A percentile compares a stretch with the other conserved stretches of the same genome.
These are phyloP conservation scores for Pouteria glomerata DNA, from an alignment of 148 eudicot genomes.

Conservation along the genomic window DNA sequence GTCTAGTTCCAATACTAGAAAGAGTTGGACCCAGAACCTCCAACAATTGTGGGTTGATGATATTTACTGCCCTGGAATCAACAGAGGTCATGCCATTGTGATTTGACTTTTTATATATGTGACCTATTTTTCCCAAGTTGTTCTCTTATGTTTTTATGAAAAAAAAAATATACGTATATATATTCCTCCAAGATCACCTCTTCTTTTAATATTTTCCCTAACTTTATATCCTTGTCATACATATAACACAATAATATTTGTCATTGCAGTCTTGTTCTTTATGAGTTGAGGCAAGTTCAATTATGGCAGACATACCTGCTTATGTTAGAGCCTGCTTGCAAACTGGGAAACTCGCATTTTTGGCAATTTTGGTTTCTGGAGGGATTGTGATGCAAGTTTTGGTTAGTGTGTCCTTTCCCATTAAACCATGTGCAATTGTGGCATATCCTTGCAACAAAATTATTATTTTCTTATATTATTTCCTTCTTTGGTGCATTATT, in stretches of 20 bases:
- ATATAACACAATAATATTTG: not conserved
- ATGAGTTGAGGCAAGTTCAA: conserved; percentile 30
- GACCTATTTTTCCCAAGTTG: not conserved
- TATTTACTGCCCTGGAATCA: not conserved
- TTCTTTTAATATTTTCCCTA: too few species aligned
- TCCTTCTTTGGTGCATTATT: too few species aligned
- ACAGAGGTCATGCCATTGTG: not conserved
- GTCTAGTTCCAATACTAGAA: too few species aligned
- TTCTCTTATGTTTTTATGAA: too few species aligned
- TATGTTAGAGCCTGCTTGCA: conserved; percentile 58
- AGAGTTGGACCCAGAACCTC: too few species aligned
- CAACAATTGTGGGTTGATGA: not conserved
- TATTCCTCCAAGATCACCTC: too few species aligned
- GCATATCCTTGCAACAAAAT: not conserved
- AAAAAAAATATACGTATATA: too few species aligned
- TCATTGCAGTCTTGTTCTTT: conserved; percentile 6
- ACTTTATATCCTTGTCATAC: not conserved
- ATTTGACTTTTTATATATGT: not conserved
- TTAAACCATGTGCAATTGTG: not conserved
- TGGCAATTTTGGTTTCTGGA: conserved; percentile 70
- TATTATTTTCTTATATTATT: not conserved
- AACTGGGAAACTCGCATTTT: conserved; percentile 68
- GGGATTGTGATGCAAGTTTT: conserved; percentile 81
- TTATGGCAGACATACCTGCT: conserved; percentile 68
- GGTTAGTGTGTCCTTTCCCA: conserved; percentile 31